phyloP scores from a whole-genome alignment of 2,329 filamentous ascomycete genomes.

The Pseudomassariella vexata region DNA sequence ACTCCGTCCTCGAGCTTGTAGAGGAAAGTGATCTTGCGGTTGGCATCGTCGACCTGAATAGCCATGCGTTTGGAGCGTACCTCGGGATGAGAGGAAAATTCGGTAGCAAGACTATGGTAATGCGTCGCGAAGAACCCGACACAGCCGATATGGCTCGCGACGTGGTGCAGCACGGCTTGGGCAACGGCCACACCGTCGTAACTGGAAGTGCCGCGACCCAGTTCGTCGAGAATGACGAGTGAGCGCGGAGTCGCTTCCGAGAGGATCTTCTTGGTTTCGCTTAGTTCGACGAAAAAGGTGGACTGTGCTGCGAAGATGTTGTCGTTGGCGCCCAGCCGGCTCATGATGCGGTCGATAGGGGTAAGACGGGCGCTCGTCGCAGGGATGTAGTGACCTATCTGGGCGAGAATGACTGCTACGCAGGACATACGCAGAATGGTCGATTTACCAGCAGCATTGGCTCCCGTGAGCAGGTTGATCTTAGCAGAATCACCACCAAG shows the following conservation, averaged over 20 bases:
- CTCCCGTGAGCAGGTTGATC: conserved; percentile 87
- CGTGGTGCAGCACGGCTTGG: conserved; percentile 93
- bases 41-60: conserved; percentile 82
- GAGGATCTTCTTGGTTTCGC: conserved; percentile 96
- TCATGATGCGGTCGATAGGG: conserved; percentile 97
- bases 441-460: conserved; percentile 95
- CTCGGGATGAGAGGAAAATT: conserved; percentile 87
- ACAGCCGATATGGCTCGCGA: conserved; percentile 88
- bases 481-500: conserved; percentile 77
- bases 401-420: conserved; percentile 93
- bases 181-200: conserved; percentile 97
- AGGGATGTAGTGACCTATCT: conserved; percentile 90
- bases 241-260: conserved; percentile 90
- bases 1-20: conserved; percentile 93
- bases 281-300: conserved; percentile 96
- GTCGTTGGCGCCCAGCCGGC: conserved; percentile 92
- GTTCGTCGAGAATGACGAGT: conserved; percentile 92
- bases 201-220: conserved; percentile 88
- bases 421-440: conserved; percentile 96
- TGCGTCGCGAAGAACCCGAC: conserved; percentile 97
- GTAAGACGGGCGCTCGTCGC: conserved; percentile 77
- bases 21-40: conserved; percentile 87
- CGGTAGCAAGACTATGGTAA: conserved; percentile 87
- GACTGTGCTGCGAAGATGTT: conserved; percentile 98
- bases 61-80: conserved; percentile 85